phyloP scores from a whole-genome alignment of 805 yeast species.

The Nakazawaea anatomiae region DNA sequence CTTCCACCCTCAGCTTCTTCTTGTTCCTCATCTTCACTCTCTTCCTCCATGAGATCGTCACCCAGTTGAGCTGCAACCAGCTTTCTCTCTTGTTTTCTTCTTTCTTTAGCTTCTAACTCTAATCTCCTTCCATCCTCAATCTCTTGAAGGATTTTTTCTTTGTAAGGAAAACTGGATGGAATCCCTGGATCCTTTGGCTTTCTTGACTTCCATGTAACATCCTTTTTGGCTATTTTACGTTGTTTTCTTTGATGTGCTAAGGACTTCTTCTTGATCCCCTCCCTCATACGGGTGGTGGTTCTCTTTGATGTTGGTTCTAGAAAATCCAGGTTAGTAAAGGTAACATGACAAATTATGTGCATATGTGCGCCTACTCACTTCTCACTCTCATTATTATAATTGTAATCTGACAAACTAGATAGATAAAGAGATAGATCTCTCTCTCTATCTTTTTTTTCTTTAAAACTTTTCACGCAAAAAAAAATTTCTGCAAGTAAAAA shows the following conservation, averaged over 20 bases:
- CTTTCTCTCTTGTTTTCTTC: constrained; percentile 27
- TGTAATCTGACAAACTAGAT: too few species aligned
- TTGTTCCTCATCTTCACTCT: constrained; percentile 30
- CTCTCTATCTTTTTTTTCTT: neutral
- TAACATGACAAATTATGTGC: neutral
- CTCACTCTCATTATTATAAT: constrained; percentile 25
- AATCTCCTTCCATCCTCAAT: constrained; percentile 56
- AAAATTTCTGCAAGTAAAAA: neutral
- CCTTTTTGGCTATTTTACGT: constrained; percentile 76
- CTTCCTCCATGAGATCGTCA: constrained; percentile 28
- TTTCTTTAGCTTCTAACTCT: constrained; percentile 31
- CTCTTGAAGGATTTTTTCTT: constrained; percentile 70
- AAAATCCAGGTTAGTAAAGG: neutral
- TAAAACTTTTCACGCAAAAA: neutral
- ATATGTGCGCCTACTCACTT: constrained; percentile 9
- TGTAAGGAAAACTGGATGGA: constrained; percentile 92
- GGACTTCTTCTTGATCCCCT: constrained; percentile 94
- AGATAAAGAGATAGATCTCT: too few species aligned
- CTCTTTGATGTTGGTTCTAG: constrained; percentile 77
- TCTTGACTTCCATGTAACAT: constrained; percentile 89
- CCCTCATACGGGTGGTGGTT: constrained; percentile 86
- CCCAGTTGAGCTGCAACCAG: constrained; percentile 25
- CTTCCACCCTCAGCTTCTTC: constrained; percentile 40
- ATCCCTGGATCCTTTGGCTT: constrained; percentile 87
- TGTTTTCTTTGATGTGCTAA: constrained; percentile 87